Conservation (phyloP, 2,329 filamentous ascomycete genomes). For the Exophiala lecanii-corni region DNA sequence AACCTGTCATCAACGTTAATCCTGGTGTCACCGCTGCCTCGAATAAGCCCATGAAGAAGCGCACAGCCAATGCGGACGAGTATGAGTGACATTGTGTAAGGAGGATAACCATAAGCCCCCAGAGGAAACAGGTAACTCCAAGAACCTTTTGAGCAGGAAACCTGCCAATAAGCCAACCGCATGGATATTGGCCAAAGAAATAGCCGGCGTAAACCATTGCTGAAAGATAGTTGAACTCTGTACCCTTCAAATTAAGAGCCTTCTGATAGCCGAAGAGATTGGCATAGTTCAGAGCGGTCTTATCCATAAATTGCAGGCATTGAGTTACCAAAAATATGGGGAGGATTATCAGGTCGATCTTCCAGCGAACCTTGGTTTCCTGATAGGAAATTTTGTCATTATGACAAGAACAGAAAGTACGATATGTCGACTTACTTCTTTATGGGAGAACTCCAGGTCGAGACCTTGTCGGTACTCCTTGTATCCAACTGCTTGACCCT, state of each 20-base stretch:
- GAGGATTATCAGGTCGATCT: conserved; percentile 8
- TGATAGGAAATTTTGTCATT: background rate
- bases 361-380: conserved; percentile 2
- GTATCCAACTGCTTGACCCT: conserved; percentile 3
- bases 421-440: conserved; percentile 1
- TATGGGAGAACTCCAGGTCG: conserved; percentile 2
- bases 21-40: conserved; percentile 46
- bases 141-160: conserved; percentile 38
- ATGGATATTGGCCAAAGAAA: conserved; percentile 35
- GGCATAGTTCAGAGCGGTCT: conserved; percentile 28
- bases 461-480: conserved; percentile 6
- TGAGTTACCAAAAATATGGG: conserved; percentile 46
- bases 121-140: conserved; percentile 28
- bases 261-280: conserved; percentile 41
- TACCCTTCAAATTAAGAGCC: conserved; percentile 2
- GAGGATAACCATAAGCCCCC: conserved; percentile 35
- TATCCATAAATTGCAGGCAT: conserved; percentile 48
- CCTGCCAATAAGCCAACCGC: conserved; percentile 39
- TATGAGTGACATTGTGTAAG: conserved; percentile 42
- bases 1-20: conserved; percentile 48
- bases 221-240: conserved; percentile 5
- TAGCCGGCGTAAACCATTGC: conserved; percentile 38
- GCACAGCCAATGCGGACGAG: conserved; percentile 38
- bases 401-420: background rate
- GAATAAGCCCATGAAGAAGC: conserved; percentile 45